Evolutionary conservation across 1,284 basidiomycete genomes (phyloP).

Genomic region (Apiotrichum sp.): DNA sequence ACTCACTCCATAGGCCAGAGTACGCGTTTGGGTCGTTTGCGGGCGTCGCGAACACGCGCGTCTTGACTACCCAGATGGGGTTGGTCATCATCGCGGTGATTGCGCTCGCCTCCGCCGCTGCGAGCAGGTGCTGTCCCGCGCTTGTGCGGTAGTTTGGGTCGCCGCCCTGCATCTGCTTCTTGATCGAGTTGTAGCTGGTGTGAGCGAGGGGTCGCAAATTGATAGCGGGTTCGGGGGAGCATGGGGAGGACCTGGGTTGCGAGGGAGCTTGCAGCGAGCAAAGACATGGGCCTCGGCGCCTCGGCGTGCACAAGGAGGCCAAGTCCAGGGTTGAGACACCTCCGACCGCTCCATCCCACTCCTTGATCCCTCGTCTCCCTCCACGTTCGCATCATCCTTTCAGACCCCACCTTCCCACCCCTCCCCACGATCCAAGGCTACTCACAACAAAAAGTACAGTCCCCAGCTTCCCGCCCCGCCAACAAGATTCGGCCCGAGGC

Average conservation of each 20-base stretch:
- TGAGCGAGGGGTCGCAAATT: not conserved
- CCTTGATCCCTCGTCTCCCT: too few relatives aligned
- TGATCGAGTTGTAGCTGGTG: constrained; percentile 86
- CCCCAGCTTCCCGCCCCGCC: constrained; percentile 99
- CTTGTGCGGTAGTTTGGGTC: constrained; percentile 53
- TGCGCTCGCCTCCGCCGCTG: constrained; percentile 90
- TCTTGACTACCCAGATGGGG: constrained; percentile 97
- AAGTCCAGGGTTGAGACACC: too few relatives aligned
- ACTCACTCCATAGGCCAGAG: constrained; percentile 69
- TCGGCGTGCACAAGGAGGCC: too few relatives aligned
- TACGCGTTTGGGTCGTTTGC: constrained; percentile 63
- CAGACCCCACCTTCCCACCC: too few relatives aligned
- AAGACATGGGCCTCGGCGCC: too few relatives aligned
- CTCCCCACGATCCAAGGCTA: too few relatives aligned
- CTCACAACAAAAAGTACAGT: constrained; percentile 93
- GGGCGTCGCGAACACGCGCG: constrained; percentile 87
- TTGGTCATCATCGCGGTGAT: constrained; percentile 93
- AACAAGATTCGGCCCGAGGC: constrained; percentile 82
- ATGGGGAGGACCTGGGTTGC: too few relatives aligned
- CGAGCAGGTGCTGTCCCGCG: constrained; percentile 75
- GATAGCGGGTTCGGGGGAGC: too few relatives aligned
- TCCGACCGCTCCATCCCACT: too few relatives aligned
- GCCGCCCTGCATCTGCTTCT: constrained; percentile 55
- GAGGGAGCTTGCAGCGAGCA: not conserved
- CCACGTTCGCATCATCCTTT: too few relatives aligned